Evolutionary conservation across 1,139 yeast genomes (phyloP).

Genomic region (Hansenula lynferdii): DNA sequence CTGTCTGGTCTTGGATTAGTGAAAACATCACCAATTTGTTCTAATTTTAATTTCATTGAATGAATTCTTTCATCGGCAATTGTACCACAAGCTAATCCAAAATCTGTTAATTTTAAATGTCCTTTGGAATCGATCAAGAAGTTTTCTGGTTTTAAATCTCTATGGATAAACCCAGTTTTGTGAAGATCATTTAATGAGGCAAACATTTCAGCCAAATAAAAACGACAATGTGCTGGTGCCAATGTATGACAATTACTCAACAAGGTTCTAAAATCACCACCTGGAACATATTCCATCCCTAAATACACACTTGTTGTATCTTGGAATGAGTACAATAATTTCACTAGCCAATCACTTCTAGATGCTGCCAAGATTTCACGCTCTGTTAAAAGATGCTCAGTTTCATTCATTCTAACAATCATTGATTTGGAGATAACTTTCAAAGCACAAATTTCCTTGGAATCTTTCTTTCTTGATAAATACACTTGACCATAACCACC

Average conservation of each 20-base stretch:
- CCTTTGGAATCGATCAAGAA: constrained; percentile 92
- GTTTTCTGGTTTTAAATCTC: constrained; percentile 97
- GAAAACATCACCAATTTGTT: constrained; percentile 70
- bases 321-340: constrained; percentile 90
- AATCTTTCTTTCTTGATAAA: constrained; percentile 89
- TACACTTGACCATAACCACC: constrained; percentile 99
- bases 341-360: constrained; percentile 94
- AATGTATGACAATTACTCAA: constrained; percentile 89
- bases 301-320: constrained; percentile 85
- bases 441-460: constrained; percentile 92
- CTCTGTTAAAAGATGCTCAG: constrained; percentile 93
- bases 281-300: constrained; percentile 92
- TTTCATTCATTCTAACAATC: constrained; percentile 86
- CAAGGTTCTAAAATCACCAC: constrained; percentile 96
- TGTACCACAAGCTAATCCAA: constrained; percentile 96
- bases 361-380: constrained; percentile 95
- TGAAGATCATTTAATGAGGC: constrained; percentile 91
- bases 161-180: constrained; percentile 91
- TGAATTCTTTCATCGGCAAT: constrained; percentile 92
- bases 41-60: constrained; percentile 82
- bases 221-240: constrained; percentile 93
- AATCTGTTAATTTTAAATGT: constrained; percentile 94
- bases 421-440: constrained; percentile 87
- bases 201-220: constrained; percentile 95
- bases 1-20: constrained; percentile 53